Base-by-base conservation (phyloP, 1,139 yeast species). In the Candida dubliniensis region DNA sequence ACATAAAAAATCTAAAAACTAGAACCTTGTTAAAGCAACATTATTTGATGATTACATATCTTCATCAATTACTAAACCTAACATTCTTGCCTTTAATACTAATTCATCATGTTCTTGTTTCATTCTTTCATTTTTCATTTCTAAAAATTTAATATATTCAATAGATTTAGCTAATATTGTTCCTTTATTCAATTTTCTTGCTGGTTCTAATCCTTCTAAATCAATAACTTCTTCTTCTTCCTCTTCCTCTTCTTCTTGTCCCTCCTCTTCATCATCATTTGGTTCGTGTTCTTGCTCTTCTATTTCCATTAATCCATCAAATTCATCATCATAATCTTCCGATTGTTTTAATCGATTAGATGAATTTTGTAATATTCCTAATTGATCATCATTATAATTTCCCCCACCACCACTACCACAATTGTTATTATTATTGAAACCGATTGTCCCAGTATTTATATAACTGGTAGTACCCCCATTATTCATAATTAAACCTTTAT, bases 131-230 rank as follows among this genome's bases (percentile, higher is more conserved):
- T 73, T 72, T 47, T 73, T 71, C 47, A 60, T 49, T 48, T 73
- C 77, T 41, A 73, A 58, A 48, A 71, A 71, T 52, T 69, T 66
- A 51, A 73, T 72, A 51, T 73, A 73, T 52, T 73, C 78, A 23
- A 73, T 67, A 13, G 72, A 67, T 51, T 73, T 73, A 41, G 75
- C 66, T 41, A 73, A 57, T 15, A 72, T 71, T 13, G 74, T 72
- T 2, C 77, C 77, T 55, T 73, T 73, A 53, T 71, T 72, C 40
- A 73, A 57, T 50, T 73, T 73, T 37, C 69, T 57, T 7, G 77
- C 77, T 1, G 77, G 77, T 48, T 70, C 74, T 42, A 73, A 60
- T 2, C 77, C 78, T 55, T 72, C 77, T 32, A 72, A 59, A 44
- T 66, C 71, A 36, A 55, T 52, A 24, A 52, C 50, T 29, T 44